Evolutionary conservation across 2,329 filamentous ascomycete genomes (phyloP), one percentile per base, ranked within the genome.

Genomic region (Penicillium hesseltinei): DNA sequence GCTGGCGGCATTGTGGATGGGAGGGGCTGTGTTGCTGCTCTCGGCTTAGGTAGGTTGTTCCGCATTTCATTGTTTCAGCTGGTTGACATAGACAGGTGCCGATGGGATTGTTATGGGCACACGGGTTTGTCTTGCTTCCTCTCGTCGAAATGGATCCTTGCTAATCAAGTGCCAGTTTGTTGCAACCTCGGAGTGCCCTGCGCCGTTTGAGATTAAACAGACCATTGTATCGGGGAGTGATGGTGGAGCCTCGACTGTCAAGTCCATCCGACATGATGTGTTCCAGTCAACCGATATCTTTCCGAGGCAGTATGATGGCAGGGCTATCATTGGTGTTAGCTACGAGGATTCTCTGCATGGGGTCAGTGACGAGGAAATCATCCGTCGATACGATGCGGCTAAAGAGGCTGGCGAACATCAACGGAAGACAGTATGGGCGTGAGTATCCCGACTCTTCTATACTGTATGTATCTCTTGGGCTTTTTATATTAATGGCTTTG

Each of bases 1-100:
- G 82, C 85, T 4, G 86, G 86, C 2, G 86, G 86, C 0, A 83
- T 88, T 53, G 77, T 77, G 6, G 81, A 87, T 56, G 80, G 80
- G 1, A 76, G 82, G 38, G 82, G 82, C 0, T 81, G 81, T 1
- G 81, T 82, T 2, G 84, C 84, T 2, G 81, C 81, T 2, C 59
- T 87, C 58, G 74, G 78, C 1, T 71, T 88, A 10, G 84, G 84
- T 81, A 47, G 27, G 48, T 39, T n/a, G 7, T 38, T 40, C 27
- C 52, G 6, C 31, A 15, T 19, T 21, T 53, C 10, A 11, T 17
- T 44, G 78, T 72, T 15, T 72, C 72, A 6, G 77, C 77, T 33
- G 11, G 21, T n/a, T 48, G 35, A 35, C 48, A 13, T 3, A 17
- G 1, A 17, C 45, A 65, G 63, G 62, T 5, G 62, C 63, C 1